A percentile compares a stretch with the other conserved stretches of the same genome.
Conservation (phyloP, 1,284 basidiomycete species). For the Puccinia coronata region DNA sequence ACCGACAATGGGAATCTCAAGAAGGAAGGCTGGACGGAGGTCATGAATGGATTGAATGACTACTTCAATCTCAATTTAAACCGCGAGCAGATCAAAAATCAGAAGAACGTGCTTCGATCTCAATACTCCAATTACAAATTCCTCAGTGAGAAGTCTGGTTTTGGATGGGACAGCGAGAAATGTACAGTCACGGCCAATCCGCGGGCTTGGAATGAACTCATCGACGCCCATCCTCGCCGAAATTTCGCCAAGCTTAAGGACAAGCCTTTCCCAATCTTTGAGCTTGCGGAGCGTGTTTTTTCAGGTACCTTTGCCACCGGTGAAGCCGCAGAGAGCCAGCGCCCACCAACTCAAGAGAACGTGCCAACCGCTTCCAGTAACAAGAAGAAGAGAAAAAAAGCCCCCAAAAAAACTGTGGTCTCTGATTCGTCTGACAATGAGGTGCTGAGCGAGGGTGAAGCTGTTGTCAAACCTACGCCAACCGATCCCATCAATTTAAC, state of each 20-base stretch:
- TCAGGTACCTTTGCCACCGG: neutral
- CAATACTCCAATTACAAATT: neutral
- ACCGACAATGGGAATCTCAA: neutral
- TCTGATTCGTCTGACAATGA: neutral
- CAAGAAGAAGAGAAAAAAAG: neutral
- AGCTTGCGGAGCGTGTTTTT: neutral
- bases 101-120: neutral
- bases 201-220: neutral
- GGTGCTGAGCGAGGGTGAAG: neutral
- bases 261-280: neutral
- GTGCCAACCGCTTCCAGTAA: neutral
- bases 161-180: neutral
- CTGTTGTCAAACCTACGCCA: neutral
- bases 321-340: neutral
- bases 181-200: neutral
- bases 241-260: conserved; percentile 4
- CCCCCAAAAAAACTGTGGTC: no score
- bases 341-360: neutral
- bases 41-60: neutral
- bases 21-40: neutral
- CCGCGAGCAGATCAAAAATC: neutral
- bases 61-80: neutral
- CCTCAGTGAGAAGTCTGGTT: neutral
- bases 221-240: neutral
- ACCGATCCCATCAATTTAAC: neutral